Evolutionary conservation across 2,329 filamentous ascomycete genomes (phyloP), one percentile per base, ranked within the genome.

Genomic region (Penicillium freii): DNA sequence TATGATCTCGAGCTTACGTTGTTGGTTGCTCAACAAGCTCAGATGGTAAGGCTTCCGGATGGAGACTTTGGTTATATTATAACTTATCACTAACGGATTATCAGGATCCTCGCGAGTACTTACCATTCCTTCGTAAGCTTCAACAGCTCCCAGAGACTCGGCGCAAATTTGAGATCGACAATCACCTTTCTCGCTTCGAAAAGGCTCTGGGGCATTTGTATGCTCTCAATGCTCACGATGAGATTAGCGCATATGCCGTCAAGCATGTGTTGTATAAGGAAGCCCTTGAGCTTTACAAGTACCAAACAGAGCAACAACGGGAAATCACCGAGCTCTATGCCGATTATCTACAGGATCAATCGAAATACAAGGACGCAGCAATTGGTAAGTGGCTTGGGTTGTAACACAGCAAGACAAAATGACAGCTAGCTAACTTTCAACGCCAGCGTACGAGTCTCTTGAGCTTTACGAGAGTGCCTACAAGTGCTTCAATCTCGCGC

Each of bases 1-100:
- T 99, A 99, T 71, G 87, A 97, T 68, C 84, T 99, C 3, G 91
- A 96, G 11, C 84, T 99, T 8, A 88, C 93, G 4, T 81, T 99
- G 11, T 81, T 97, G 6, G 90, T 99, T 13, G 94, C 94, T 0
- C 94, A 99, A 70, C 92, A 97, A 71, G 94, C 92, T 0, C 94
- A 99, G 75, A 91, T 93, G 71, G 80, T 81, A 72, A 59, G 66
- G 38, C 23, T 34, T 51, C 21, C 45, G 8, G 3, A 31, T 8
- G 5, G 8, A 27, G 36, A 17, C 3, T 27, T 29, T 47, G 13
- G 7, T 46, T 15, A 1, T 13, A 17, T 10, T 29, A 13, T 8
- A 9, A 43, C 19, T 8, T 31, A 8, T 2, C 27, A 51, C 64
- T 71, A 55, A 67, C 23, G n/a, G 25, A n/a, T 47, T 21, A 25